Conservation (phyloP, 352 stramenopile species). For the Globisporangium parvum region DNA sequence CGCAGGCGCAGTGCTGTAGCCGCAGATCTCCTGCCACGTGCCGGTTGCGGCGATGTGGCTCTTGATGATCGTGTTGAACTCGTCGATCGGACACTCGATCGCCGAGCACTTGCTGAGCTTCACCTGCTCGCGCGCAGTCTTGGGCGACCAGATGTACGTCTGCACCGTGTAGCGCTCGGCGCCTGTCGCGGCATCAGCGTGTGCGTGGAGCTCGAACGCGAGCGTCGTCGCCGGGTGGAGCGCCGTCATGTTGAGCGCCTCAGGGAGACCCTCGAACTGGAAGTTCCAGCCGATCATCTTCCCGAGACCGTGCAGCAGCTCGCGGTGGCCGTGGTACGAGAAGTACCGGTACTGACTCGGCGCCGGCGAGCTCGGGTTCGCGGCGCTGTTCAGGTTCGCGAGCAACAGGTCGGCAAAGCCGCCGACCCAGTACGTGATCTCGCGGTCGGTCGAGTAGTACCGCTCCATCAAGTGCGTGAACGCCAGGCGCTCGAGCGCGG, state of each 20-base stretch:
- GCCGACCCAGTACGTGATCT: too few species aligned
- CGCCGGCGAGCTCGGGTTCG: constrained; percentile 42
- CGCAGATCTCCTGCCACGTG: constrained; percentile 80
- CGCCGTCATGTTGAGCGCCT: constrained; percentile 56
- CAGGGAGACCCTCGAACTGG: constrained; percentile 56
- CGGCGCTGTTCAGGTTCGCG: too few species aligned
- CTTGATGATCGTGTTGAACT: constrained; percentile 72
- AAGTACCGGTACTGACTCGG: constrained; percentile 59
- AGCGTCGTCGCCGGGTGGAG: constrained; percentile 73
- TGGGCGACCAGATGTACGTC: constrained; percentile 74
- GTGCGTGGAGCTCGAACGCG: constrained; percentile 73
- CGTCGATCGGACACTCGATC: constrained; percentile 57
- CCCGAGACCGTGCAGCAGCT: constrained; percentile 66
- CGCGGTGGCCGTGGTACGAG: constrained; percentile 79
- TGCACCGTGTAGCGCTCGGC: constrained; percentile 57
- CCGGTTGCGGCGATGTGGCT: constrained; percentile 59
- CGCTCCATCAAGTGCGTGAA: too few species aligned
- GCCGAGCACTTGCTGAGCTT: constrained; percentile 74
- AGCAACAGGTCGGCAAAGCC: too few species aligned
- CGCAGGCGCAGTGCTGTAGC: constrained; percentile 37
- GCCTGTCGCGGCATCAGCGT: constrained; percentile 9
- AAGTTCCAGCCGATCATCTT: constrained; percentile 82
- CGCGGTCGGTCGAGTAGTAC: too few species aligned
- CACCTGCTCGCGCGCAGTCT: constrained; percentile 57
- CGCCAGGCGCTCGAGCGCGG: too few species aligned